Percentiles rank a stretch among this genome's conserved stretches.
phyloP scores from a whole-genome alignment of 176 grass and related monocot species.

The Pharus latifolius region DNA sequence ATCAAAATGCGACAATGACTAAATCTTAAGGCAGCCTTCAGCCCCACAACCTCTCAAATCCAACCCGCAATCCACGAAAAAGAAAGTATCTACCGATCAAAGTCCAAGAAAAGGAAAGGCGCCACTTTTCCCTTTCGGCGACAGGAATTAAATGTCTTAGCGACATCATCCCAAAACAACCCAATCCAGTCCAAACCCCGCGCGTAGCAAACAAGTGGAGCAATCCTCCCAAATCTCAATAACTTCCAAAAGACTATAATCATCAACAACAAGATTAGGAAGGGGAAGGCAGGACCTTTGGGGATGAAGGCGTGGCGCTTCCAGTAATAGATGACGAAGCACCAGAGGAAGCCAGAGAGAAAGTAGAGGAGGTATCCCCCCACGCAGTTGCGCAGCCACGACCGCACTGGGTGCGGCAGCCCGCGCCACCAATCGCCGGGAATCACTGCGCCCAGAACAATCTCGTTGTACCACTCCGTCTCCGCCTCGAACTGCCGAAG shows the following conservation, averaged over 20 bases:
- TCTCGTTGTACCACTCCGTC: conserved; percentile 80
- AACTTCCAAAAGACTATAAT: background rate
- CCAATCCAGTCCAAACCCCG: background rate
- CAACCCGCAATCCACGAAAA: background rate
- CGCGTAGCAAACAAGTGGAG: background rate
- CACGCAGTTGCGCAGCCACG: conserved; percentile 89
- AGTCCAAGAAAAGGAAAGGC: background rate
- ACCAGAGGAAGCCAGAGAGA: conserved; percentile 85
- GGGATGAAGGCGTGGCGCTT: conserved; percentile 86
- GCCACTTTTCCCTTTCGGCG: background rate
- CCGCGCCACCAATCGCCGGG: conserved; percentile 58
- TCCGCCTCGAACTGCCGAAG: conserved; percentile 53
- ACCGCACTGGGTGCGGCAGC: conserved; percentile 64
- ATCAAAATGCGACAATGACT: background rate
- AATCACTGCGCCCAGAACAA: conserved; percentile 46
- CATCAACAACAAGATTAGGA: background rate
- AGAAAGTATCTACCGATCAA: too few relatives aligned
- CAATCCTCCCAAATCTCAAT: background rate
- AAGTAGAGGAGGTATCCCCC: conserved; percentile 62
- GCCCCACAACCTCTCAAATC: background rate
- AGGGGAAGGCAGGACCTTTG: conserved; percentile 41
- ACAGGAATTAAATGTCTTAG: background rate
- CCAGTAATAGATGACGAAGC: conserved; percentile 91
- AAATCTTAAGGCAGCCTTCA: too few relatives aligned
- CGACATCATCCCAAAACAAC: background rate